Evolutionary conservation across 2,329 filamentous ascomycete species (phyloP).

Genomic region (Endocalyx cinctus): DNA sequence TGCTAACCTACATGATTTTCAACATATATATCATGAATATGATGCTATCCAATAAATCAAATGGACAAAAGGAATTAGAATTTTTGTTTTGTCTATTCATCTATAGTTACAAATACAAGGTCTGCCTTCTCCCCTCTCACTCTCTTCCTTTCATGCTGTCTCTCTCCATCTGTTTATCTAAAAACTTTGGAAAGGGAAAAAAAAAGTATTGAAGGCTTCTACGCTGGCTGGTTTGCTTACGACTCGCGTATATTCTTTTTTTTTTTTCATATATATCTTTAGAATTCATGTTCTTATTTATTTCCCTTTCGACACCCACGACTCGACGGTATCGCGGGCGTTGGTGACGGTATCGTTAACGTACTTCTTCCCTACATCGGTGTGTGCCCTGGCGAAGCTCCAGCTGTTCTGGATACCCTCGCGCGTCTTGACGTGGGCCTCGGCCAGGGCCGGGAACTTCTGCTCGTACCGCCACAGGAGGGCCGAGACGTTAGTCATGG

Average conservation of each 20-base stretch:
- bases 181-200: too few species aligned
- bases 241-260: not conserved
- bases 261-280: not conserved
- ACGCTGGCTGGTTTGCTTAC: too few species aligned
- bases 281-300: constrained; percentile 34
- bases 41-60: too few species aligned
- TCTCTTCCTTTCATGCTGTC: not conserved
- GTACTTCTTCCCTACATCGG: constrained; percentile 63
- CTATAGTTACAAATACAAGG: too few species aligned
- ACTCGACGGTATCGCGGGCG: constrained; percentile 73
- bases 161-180: too few species aligned
- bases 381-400: constrained; percentile 71
- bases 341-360: constrained; percentile 77
- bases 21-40: too few species aligned
- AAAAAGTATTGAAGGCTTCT: too few species aligned
- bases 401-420: constrained; percentile 65
- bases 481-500: constrained; percentile 82
- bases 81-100: too few species aligned
- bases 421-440: constrained; percentile 71
- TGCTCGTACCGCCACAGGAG: constrained; percentile 92
- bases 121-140: too few species aligned
- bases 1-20: too few species aligned
- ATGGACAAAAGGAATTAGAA: too few species aligned
- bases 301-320: constrained; percentile 88
- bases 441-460: constrained; percentile 74